Base-by-base conservation (phyloP, 805 yeast genomes). In the Cyberlindnera amylophila region DNA sequence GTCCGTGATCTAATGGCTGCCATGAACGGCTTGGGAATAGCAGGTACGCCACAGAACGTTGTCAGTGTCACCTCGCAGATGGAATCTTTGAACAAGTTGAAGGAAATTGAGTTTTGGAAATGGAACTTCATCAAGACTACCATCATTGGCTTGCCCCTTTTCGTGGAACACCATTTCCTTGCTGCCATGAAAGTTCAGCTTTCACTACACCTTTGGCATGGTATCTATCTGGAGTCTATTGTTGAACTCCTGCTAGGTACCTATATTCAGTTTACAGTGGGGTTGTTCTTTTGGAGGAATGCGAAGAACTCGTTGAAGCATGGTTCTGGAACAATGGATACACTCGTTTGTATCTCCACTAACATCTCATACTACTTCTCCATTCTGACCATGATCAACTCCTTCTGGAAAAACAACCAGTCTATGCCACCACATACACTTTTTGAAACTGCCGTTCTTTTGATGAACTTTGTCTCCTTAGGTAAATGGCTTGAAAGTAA, bases 401-500 rank as follows among this genome's bases (percentile, higher is more conserved):
- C 78, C 32, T 66, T 79, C 15, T 51, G 74, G 58, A 55, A 62
- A 23, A 67, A 72, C n/a, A 62, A 63, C 32, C 35, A 41, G 9
- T 57, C 60, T 0, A 58, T 59, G 39, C 73, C 81, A 6, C 95
- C 96, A 6, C 78, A 74, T 39, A 77, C 83, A 1, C 69, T 89
- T 28, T 90, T 93, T 68, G 97, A 88, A 45, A 89, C 98, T 0
- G 74, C 88, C 1, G 79, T 82, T 13, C 87, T 95, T 95, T 70
- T 93, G 32, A 72, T 91, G 38, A 66, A 81, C 5, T 93, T 89
- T 61, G 89, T 93, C 21, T 75, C 93, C 8, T 66, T 89, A 34
- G 99, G 99, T 3, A 91, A 93, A 64, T 85, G 86, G 75, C 68
- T 90, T 17, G 99, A 93, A 58, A 86, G 86, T 62, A 79, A 75